These are phyloP conservation scores for Taxawa tesnikishii DNA, from an alignment of 2,329 filamentous ascomycete species.

Conservation along the genomic window DNA sequence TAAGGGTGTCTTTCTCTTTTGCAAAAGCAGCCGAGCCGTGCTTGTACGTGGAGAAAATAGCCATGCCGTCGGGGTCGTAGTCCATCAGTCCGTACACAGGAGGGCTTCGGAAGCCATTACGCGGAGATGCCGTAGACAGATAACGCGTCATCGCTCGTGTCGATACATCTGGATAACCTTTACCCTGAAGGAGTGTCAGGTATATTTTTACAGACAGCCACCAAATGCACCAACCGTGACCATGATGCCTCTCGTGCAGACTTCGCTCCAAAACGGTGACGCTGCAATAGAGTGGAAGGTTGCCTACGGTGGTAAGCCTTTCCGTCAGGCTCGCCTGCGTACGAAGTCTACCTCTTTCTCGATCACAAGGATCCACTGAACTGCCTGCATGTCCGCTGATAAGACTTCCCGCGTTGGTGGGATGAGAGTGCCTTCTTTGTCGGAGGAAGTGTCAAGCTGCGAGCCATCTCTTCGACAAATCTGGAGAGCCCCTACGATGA, in stretches of 20 bases:
- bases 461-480: constrained; percentile 36
- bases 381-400: constrained; percentile 34
- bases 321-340: background rate
- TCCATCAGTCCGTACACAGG: constrained; percentile 57
- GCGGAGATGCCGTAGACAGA: constrained; percentile 35
- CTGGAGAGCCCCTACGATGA: constrained; percentile 48
- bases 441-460: constrained; percentile 24
- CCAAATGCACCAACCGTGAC: constrained; percentile 43
- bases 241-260: constrained; percentile 47
- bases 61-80: constrained; percentile 64
- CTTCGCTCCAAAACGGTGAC: constrained; percentile 40
- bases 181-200: constrained; percentile 44
- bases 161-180: constrained; percentile 68
- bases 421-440: constrained; percentile 46
- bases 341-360: constrained; percentile 56
- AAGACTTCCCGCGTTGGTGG: constrained; percentile 41
- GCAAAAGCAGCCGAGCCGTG: constrained; percentile 51
- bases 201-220: constrained; percentile 5
- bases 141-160: constrained; percentile 53
- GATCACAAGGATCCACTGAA: constrained; percentile 58
- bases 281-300: constrained; percentile 57
- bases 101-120: constrained; percentile 26
- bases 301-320: constrained; percentile 40
- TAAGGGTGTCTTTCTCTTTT: constrained; percentile 43
- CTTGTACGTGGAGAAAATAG: constrained; percentile 63